These are phyloP conservation scores for Vigna radiata DNA, from an alignment of 306 rosid genomes.

Conservation along the genomic window DNA sequence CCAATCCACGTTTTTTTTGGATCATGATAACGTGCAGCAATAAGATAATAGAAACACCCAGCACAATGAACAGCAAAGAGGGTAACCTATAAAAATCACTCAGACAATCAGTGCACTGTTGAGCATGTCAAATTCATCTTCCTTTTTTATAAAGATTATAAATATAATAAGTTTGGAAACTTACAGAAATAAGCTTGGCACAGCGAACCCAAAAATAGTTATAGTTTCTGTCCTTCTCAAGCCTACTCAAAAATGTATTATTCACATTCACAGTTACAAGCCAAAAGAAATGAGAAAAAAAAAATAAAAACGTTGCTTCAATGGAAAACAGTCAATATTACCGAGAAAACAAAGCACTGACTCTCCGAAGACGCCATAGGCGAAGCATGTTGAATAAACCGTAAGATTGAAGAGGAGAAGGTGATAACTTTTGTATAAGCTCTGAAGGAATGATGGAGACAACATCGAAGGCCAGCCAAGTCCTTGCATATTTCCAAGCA, in stretches of 20 bases:
- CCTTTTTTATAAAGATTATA: background rate
- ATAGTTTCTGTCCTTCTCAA: constrained; percentile 90
- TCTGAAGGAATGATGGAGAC: constrained; percentile 85
- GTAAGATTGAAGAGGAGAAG: constrained; percentile 62
- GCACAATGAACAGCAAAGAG: constrained; percentile 88
- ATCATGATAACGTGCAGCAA: constrained; percentile 79
- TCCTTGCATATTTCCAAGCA: constrained; percentile 67
- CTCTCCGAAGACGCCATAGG: constrained; percentile 97
- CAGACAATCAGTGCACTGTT: background rate
- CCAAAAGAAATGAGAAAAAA: background rate
- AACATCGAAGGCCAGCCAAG: constrained; percentile 82
- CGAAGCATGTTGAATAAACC: constrained; percentile 94
- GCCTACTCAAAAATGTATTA: constrained; percentile 50
- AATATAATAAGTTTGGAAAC: constrained; percentile 32
- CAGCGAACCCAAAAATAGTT: constrained; percentile 94
- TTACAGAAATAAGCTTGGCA: constrained; percentile 86
- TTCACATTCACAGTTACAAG: background rate
- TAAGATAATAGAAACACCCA: constrained; percentile 84
- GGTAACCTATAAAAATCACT: constrained; percentile 69
- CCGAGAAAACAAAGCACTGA: constrained; percentile 85
- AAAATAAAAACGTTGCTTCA: background rate
- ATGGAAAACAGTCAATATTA: constrained; percentile 33
- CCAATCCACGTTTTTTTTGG: constrained; percentile 85
- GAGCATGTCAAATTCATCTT: background rate
- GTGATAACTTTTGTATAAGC: constrained; percentile 61